Base-by-base conservation (phyloP, 805 yeast genomes). In the Vanderwaltozyma tropicalis region DNA sequence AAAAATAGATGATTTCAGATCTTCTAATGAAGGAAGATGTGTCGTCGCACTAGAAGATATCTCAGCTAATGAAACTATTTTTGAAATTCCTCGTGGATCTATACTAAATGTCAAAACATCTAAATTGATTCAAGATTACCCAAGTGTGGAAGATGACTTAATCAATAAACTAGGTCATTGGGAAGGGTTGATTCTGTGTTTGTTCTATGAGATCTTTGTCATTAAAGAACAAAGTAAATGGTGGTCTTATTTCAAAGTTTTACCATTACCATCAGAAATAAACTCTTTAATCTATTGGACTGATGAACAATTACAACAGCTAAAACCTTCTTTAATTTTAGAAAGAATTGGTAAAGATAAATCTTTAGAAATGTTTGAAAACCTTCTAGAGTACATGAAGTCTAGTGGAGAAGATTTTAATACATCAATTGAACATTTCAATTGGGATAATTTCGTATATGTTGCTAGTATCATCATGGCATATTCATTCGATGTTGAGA, bases 381-480 rank as follows among this genome's bases (percentile, higher is more conserved):
- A 38, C 57, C 34, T 57, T 71, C 28, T 41, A 14, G 39, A 30
- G 7, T 39, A 41, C 13, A 34, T 53, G 8, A 20, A 41, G 19
- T 42, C 46, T 11, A 41, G 54, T 16, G 61, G 59, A 20, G 46
- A 74, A 15, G 62, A 62, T 0, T 45, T 67, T 13, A 28, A 28
- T 7, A 25, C 40, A 15, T 18, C 24, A 3, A 39, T 67, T 44
- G 42, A 62, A 12, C 53, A 55, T 9, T 56, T 71, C 1, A 59
- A 80, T 1, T 53, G 74, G 31, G 78, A 72, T 2, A 74, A 71
- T 10, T 92, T 82, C 55, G 79, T 78, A 46, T 63, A 69, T 27
- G 74, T 82, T 41, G 96, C 95, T 0, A 76, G 86, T 29, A 61
- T 83, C 13, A 83, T 92, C 33, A 75, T 87, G 85, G 73, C 96